A percentile compares a stretch with the other conserved stretches of the same genome.
Conservation (phyloP, 2,329 filamentous ascomycete genomes). For the Rosellinia necatrix region DNA sequence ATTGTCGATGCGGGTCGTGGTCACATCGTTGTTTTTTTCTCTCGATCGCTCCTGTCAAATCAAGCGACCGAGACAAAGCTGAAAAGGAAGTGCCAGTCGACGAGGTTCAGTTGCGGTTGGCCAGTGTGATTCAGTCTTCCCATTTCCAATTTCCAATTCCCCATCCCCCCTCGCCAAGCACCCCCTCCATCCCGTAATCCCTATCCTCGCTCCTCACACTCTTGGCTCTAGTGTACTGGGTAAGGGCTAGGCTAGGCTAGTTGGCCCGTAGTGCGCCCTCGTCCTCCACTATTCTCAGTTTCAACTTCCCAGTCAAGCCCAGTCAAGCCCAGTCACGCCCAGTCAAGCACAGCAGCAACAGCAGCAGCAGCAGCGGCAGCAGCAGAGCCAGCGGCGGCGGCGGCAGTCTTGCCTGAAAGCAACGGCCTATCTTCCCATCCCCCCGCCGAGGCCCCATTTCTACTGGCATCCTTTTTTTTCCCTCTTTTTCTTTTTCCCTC, state of each 20-base stretch:
- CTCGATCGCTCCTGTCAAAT: slow-evolving; percentile 15
- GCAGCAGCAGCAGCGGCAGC: background rate
- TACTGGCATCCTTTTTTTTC: slow-evolving; percentile 26
- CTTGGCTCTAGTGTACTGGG: slow-evolving; percentile 14
- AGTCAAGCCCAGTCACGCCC: slow-evolving; percentile 10
- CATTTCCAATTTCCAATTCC: slow-evolving; percentile 7
- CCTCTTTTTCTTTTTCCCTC: slow-evolving; percentile 18
- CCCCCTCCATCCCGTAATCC: slow-evolving; percentile 23
- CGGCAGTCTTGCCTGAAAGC: slow-evolving; percentile 20
- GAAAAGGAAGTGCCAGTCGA: slow-evolving; percentile 4
- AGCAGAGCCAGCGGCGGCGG: background rate
- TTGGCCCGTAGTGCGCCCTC: slow-evolving; percentile 26
- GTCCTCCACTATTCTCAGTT: slow-evolving; percentile 28
- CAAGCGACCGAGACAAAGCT: slow-evolving; percentile 12
- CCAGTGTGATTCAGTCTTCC: slow-evolving; percentile 6
- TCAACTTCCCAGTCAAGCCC: slow-evolving; percentile 21
- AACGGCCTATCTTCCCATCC: slow-evolving; percentile 12
- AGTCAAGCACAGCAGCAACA: background rate
- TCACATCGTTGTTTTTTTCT: slow-evolving; percentile 17
- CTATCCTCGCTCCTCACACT: slow-evolving; percentile 5
- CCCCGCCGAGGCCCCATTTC: slow-evolving; percentile 28
- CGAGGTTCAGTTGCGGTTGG: background rate
- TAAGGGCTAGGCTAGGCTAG: slow-evolving; percentile 29
- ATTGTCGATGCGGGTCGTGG: slow-evolving; percentile 17
- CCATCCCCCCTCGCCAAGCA: slow-evolving; percentile 21